Base-by-base conservation (phyloP, 441 rosid genomes). In the Erodium chrysanthum region DNA sequence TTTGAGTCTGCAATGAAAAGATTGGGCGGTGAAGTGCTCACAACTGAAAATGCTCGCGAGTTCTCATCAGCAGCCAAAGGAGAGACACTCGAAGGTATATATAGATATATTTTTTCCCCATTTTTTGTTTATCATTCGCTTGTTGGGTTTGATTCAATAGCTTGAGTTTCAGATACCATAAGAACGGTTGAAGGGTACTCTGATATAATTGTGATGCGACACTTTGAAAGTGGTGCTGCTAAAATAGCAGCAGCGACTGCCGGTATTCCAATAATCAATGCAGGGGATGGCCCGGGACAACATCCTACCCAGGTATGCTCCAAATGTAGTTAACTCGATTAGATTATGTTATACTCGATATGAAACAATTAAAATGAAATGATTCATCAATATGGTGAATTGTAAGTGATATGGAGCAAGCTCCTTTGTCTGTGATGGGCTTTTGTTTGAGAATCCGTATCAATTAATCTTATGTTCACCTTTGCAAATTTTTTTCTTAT, bases 271-370 rank as follows among this genome's bases (percentile, higher is more conserved):
- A 76, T 94, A 61, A 87, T 94, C 65, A 94, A 91, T 71, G 97
- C 97, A 18, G 99, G 99, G 63, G 99, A 94, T 80, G 96, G 99
- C 63, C 99, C 99, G 31, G 99, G 99, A 73, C 92, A 94, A 71
- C 97, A 94, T 80, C 97, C 96, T 17, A 88, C 96, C 59, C 99
- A 94, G 91, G 97, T 91, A 44, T 64, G 75, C 21, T 1, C 11
- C n/a, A 66, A 60, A 40, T 70, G 48, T 50, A 22, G 15, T 40
- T 60, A 7, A 3, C 52, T 68, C 37, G 12, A 11, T 9, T 29
- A 59, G 56, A 50, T 35, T 54, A 14, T 22, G 63, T 70, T 66
- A 14, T 48, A 11, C 6, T 12, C 3, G 54, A 48, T 14, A 48
- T 48, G 54, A 1, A n/a, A 12, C 5, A 0, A 12, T 15, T 11